Conservation (phyloP, 2,329 filamentous ascomycete genomes). For the Talaromyces islandicus region DNA sequence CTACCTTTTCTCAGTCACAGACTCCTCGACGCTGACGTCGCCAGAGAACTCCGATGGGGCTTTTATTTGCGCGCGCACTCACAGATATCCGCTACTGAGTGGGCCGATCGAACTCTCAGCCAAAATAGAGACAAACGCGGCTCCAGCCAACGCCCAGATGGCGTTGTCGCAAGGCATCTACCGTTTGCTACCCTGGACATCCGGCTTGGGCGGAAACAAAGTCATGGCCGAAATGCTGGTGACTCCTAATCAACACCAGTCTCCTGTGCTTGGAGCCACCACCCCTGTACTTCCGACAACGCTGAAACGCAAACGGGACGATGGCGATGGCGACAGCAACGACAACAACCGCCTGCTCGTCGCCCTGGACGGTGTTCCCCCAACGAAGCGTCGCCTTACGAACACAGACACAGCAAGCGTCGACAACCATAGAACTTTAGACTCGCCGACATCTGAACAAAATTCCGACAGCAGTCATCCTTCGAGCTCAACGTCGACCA, state of each 20-base stretch:
- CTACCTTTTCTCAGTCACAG: background rate
- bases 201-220: slow-evolving; percentile 41
- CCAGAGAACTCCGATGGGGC: slow-evolving; percentile 9
- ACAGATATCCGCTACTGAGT: background rate
- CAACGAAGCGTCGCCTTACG: slow-evolving; percentile 28
- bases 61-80: background rate
- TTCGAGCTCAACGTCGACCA: background rate
- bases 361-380: slow-evolving; percentile 21
- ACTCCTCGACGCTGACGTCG: slow-evolving; percentile 1
- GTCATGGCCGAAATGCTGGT: slow-evolving; percentile 38
- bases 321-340: slow-evolving; percentile 40
- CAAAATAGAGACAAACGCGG: background rate
- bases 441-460: background rate
- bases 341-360: slow-evolving; percentile 15
- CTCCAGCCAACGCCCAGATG: slow-evolving; percentile 2
- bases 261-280: slow-evolving; percentile 22
- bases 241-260: slow-evolving; percentile 27
- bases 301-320: slow-evolving; percentile 55
- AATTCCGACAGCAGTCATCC: background rate
- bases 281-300: slow-evolving; percentile 31
- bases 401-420: slow-evolving; percentile 15
- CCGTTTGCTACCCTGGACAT: slow-evolving; percentile 42
- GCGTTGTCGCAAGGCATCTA: slow-evolving; percentile 43
- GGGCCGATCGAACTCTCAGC: background rate
- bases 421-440: background rate